Evolutionary conservation across 108 stramenopile genomes (phyloP), one percentile per base, ranked within the genome.

Genomic region (Parietichytrium sp.): DNA sequence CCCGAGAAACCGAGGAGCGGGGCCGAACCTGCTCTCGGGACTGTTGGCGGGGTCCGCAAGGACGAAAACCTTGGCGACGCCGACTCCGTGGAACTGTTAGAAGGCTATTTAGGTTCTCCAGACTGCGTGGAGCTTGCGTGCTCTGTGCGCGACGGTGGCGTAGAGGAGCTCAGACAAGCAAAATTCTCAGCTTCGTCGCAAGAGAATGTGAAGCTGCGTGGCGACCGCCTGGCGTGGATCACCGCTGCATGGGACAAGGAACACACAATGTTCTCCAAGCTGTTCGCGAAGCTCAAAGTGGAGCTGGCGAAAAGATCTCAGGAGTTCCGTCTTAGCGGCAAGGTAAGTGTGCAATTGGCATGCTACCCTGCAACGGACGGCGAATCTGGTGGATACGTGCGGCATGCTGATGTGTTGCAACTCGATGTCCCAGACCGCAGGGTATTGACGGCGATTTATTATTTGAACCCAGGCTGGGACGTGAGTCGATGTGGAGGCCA

Each of bases 191-290:
- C n/a, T n/a, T n/a, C n/a, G n/a, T n/a, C n/a, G n/a, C n/a, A n/a
- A n/a, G n/a, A n/a, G n/a, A n/a, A n/a, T n/a, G n/a, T n/a, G n/a
- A n/a, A n/a, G n/a, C n/a, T n/a, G n/a, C 33, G 61, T 10, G 33
- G 16, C 6, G 61, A 72, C 2, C 61, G 42, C 10, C 36, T 72
- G 15, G 61, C 61, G 0, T 72, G 61, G 61, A 72, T 72, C 20
- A 72, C 61, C 10, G 61, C 61, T 23, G 61, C 61, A 8, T 72
- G 61, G 61, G 61, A 72, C 61, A 33, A n/a, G n/a, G n/a, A n/a
- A n/a, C 33, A 38, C 13, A 72, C 61, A 27, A 72, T 72, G 61
- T 72, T 72, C 25, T 16, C 18, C 13, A 33, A 42, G 10, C 38
- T 72, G 38, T 72, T 72, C 33, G 45, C 36, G 61, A 15, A 6